phyloP scores from a whole-genome alignment of 2,329 filamentous ascomycete species.

The Pseudogymnoascus sp. region DNA sequence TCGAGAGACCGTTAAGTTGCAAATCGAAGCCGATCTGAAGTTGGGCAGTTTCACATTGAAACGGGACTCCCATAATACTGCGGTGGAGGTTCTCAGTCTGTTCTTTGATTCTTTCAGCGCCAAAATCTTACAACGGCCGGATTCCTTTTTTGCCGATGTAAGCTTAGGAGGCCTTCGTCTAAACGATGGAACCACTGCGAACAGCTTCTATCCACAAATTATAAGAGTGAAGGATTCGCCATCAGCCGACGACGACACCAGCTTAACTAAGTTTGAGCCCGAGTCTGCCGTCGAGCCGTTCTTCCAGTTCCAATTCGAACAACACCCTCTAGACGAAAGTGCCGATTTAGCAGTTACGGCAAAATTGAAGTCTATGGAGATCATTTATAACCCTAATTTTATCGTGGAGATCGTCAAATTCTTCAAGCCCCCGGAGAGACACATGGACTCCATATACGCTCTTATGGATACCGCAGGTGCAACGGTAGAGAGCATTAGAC shows the following conservation, averaged over 20 bases:
- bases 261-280: slow-evolving; percentile 29
- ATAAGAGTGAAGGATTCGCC: slow-evolving; percentile 88
- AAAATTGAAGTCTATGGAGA: slow-evolving; percentile 89
- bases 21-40: slow-evolving; percentile 84
- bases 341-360: slow-evolving; percentile 85
- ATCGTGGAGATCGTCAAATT: slow-evolving; percentile 86
- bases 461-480: slow-evolving; percentile 93
- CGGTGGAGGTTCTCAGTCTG: slow-evolving; percentile 74
- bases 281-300: slow-evolving; percentile 60
- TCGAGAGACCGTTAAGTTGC: slow-evolving; percentile 83
- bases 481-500: slow-evolving; percentile 86
- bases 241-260: slow-evolving; percentile 32
- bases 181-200: slow-evolving; percentile 89
- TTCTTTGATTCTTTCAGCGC: slow-evolving; percentile 94
- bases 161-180: slow-evolving; percentile 88
- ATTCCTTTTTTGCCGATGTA: slow-evolving; percentile 80
- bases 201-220: slow-evolving; percentile 88
- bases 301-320: slow-evolving; percentile 86
- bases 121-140: slow-evolving; percentile 79
- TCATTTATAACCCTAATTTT: slow-evolving; percentile 95
- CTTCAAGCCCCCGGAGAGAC: slow-evolving; percentile 89
- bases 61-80: slow-evolving; percentile 69
- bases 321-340: slow-evolving; percentile 86
- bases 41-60: slow-evolving; percentile 94
- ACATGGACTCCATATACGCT: slow-evolving; percentile 97